Conservation (phyloP, 2,329 filamentous ascomycete species). For the Sarocladium strictum region DNA sequence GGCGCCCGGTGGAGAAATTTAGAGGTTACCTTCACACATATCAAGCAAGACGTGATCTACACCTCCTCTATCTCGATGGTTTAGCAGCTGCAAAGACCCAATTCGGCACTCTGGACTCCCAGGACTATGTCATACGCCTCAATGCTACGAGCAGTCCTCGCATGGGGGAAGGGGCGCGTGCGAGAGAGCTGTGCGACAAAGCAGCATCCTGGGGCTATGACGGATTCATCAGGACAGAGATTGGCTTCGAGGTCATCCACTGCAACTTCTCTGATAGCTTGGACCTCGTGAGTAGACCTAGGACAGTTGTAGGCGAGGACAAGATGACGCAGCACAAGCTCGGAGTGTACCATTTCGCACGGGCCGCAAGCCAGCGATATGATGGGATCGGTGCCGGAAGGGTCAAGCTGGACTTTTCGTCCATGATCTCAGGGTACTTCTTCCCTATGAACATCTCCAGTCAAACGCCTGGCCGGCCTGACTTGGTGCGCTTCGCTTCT, state of each 20-base stretch:
- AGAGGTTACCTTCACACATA: constrained; percentile 64
- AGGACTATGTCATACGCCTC: constrained; percentile 53
- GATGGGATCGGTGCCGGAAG: constrained; percentile 37
- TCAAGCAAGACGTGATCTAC: constrained; percentile 47
- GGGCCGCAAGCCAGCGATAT: constrained; percentile 38
- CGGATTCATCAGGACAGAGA: constrained; percentile 61
- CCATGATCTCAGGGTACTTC: constrained; percentile 45
- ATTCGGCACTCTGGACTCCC: constrained; percentile 62
- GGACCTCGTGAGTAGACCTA: constrained; percentile 26
- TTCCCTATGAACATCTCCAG: constrained; percentile 45
- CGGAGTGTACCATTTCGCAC: constrained; percentile 30
- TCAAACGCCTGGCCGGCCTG: constrained; percentile 24
- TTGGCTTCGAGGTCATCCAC: constrained; percentile 64
- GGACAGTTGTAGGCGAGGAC: constrained; percentile 15
- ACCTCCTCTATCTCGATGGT: constrained; percentile 64
- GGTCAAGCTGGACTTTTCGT: constrained; percentile 40
- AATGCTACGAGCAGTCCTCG: constrained; percentile 11
- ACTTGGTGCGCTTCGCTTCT: constrained; percentile 26
- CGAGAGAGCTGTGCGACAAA: constrained; percentile 48
- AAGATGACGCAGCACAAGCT: constrained; percentile 19
- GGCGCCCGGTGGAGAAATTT: constrained; percentile 7
- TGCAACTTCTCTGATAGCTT: constrained; percentile 52
- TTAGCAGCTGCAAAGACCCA: constrained; percentile 60
- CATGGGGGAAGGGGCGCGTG: constrained; percentile 45
- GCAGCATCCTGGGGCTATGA: constrained; percentile 52